These are phyloP conservation scores for Quercus aquifolioides DNA, from an alignment of 306 rosid genomes.

Conservation along the genomic window DNA sequence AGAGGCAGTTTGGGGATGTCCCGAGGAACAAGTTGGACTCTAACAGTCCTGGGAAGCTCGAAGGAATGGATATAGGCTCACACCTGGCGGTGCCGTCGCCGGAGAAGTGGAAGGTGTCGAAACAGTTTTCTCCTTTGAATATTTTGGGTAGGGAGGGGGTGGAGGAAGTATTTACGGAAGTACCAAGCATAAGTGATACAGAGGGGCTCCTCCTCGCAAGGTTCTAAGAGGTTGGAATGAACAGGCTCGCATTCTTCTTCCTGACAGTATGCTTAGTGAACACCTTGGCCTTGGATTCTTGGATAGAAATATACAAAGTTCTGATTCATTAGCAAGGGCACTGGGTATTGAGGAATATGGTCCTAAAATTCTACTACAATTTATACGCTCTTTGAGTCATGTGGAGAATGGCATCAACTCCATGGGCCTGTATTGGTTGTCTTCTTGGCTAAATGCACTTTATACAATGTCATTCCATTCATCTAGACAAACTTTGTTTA, in stretches of 20 bases:
- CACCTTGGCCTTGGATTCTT: conserved; percentile 87
- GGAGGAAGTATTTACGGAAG: conserved; percentile 25
- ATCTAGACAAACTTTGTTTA: conserved; percentile 33
- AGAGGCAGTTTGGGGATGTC: too few species aligned
- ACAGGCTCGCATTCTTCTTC: conserved; percentile 62
- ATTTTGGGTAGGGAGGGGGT: conserved; percentile 21
- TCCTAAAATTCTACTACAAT: conserved; percentile 57
- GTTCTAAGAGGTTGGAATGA: conserved; percentile 89
- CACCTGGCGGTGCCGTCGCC: too few species aligned
- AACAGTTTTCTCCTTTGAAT: too few species aligned
- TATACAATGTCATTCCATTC: conserved; percentile 42
- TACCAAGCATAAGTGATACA: conserved; percentile 1
- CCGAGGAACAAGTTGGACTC: too few species aligned
- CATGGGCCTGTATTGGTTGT: conserved; percentile 73
- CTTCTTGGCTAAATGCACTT: conserved; percentile 60
- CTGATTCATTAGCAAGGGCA: conserved; percentile 69
- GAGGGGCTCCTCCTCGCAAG: conserved; percentile 88
- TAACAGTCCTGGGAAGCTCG: too few species aligned
- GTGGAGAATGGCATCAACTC: conserved; percentile 43
- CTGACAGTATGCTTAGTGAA: conserved; percentile 53
- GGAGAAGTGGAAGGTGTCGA: too few species aligned
- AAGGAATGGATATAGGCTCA: too few species aligned
- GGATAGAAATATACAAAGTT: conserved; percentile 51
- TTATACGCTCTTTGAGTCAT: conserved; percentile 52
- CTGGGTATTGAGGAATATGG: conserved; percentile 89